Base-by-base conservation (phyloP, 2,329 filamentous ascomycete species). In the Rutstroemia sp. region DNA sequence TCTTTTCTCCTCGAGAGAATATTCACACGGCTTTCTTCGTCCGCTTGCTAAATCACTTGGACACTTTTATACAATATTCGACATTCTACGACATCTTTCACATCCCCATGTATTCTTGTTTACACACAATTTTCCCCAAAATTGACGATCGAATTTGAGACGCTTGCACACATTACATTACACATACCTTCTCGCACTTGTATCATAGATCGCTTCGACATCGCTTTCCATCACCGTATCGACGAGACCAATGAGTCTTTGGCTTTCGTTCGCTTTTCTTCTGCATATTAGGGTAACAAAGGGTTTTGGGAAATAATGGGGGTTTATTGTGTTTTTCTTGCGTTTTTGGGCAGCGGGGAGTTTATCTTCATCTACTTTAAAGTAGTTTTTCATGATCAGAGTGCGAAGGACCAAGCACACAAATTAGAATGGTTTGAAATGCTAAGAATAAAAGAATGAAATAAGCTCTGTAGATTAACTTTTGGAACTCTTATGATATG, bases 281-380 rank as follows among this genome's bases (percentile, higher is more conserved):
- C 46, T 50, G 53, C 53, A 55, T 50, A 55, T 50, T 55, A 55
- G 46, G 53, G 46, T 36, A 55, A 55, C 36, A 47, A 50, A 10
- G 38, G 46, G 23, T 44, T 44, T 50, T 36, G 44, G 52, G 39
- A 55, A 50, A 25, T 45, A 45, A 44, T 47, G 42, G 53, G 47
- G 21, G 34, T 25, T 34, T 50, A 36, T 12, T 34, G n/a, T 44
- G 2, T n/a, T n/a, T 42, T 50, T 21, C 30, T 40, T 10, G n/a
- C 19, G 17, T 19, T 14, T 25, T 27, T 42, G 46, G 53, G 46
- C n/a, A 44, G 46, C 51, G 44, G 34, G 53, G 25, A 44, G 52
- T 55, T 50, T 30, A n/a, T 12, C 42, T 34, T 45, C 19, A 23
- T 23, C 42, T 45, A 45, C 42, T 23, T 19, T 23, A 42, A 42